Evolutionary conservation across 805 yeast genomes (phyloP), one percentile per base, ranked within the genome.

Genomic region (Blastobotrys americana): DNA sequence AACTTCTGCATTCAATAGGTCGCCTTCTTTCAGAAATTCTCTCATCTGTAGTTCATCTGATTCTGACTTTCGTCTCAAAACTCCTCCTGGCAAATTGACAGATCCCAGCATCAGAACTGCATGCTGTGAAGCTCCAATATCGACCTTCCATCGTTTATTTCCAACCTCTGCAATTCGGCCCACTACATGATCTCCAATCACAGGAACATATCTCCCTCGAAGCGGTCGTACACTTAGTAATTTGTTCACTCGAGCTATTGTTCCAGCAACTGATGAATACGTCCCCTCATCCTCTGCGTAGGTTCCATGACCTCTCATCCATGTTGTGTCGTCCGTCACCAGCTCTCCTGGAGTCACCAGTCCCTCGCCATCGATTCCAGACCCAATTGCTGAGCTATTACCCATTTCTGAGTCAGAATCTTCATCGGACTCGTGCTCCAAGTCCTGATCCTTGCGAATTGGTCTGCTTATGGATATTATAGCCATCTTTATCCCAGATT

Each of bases 231-330:
- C 97, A 57, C 89, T 81, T 46, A 93, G 71, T 47, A 93, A 71
- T 56, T 89, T 78, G 63, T 93, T 93, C 43, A 89, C 96, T 50
- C 90, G 73, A 1, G 84, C 76, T 3, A 93, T 81, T 8, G 80
- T 79, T 3, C 99, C 99, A 0, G 96, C 96, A 4, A 90, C 96
- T 0, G 97, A 82, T 2, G 96, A 82, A 61, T 77, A 87, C 0
- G 96, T 87, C 54, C 74, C 70, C 52, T 82, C 82, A 27, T 78
- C 79, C 34, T 83, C 66, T 53, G 81, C 77, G 61, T 87, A 93
- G 0, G 97, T 93, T 4, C 98, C 98, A 59, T 90, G 98, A 23
- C 98, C 98, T 59, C 95, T 77, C 98, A 93, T 93, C 97, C 97
- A 93, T 2, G 82, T 74, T 4, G 96, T 85, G 58, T 93, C 97